Evolutionary conservation across 164 flowering plant species (phyloP).

Genomic region (Taxillus chinensis): DNA sequence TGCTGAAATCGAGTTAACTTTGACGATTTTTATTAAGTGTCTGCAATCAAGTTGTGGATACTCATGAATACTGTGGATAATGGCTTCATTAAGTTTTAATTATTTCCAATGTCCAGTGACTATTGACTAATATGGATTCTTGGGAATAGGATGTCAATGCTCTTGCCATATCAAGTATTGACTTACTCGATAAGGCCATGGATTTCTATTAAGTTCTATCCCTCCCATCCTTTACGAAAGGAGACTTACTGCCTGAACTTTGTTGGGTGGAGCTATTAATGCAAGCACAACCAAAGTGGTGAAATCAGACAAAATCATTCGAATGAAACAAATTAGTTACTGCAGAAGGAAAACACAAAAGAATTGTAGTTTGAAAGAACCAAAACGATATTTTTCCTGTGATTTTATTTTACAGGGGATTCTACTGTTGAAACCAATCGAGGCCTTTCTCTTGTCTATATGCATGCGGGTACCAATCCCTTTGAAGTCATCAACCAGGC

Average conservation of each 20-base stretch:
- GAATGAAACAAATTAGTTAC: slow-evolving; percentile 15
- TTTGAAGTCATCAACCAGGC: slow-evolving; percentile 84
- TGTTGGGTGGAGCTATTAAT: slow-evolving; percentile 23
- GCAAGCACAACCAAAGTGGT: slow-evolving; percentile 13
- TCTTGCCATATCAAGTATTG: neutral
- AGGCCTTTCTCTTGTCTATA: slow-evolving; percentile 66
- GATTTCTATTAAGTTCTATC: slow-evolving; percentile 8
- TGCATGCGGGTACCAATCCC: slow-evolving; percentile 89
- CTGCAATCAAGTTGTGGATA: too few species aligned
- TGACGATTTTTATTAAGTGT: too few species aligned
- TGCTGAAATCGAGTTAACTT: too few species aligned
- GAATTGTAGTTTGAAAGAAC: slow-evolving; percentile 19
- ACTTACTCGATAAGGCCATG: slow-evolving; percentile 1
- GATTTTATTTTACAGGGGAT: slow-evolving; percentile 68
- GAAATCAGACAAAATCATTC: slow-evolving; percentile 12
- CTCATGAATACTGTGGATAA: too few species aligned
- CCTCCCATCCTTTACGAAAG: slow-evolving; percentile 6
- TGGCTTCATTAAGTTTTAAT: too few species aligned
- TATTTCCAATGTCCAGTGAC: too few species aligned
- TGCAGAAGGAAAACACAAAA: slow-evolving; percentile 11
- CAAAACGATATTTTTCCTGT: slow-evolving; percentile 22
- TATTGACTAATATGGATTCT: too few species aligned
- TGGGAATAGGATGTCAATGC: neutral
- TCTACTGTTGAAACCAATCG: slow-evolving; percentile 54
- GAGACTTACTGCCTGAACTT: slow-evolving; percentile 6